Conservation (phyloP, 2,329 filamentous ascomycete species). For the Venturia carpophila region DNA sequence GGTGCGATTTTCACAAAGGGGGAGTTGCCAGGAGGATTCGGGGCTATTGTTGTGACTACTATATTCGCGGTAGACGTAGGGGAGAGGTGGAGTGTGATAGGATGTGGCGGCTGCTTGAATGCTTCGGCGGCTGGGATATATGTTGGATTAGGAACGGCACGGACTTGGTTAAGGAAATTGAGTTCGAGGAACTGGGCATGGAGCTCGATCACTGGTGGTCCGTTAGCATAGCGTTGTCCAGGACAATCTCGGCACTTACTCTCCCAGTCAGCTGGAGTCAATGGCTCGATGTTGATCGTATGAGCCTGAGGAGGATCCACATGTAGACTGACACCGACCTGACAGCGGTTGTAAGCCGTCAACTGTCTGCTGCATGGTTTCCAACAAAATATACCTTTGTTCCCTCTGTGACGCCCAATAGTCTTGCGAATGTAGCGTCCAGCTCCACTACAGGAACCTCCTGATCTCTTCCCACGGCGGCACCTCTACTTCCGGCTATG, state of each 20-base stretch:
- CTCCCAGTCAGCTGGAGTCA: constrained; percentile 96
- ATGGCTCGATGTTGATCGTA: constrained; percentile 91
- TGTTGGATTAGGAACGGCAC: constrained; percentile 80
- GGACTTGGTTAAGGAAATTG: constrained; percentile 86
- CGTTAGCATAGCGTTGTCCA: constrained; percentile 20
- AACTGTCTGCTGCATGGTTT: constrained; percentile 21
- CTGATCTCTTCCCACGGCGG: constrained; percentile 58
- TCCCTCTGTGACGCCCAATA: constrained; percentile 70
- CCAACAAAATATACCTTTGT: constrained; percentile 60
- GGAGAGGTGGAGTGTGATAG: constrained; percentile 84
- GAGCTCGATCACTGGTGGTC: constrained; percentile 69
- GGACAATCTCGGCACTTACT: constrained; percentile 39
- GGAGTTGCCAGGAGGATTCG: constrained; percentile 56
- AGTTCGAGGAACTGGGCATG: constrained; percentile 93
- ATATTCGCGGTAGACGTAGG: constrained; percentile 94
- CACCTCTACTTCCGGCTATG: constrained; percentile 51
- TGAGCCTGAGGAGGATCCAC: constrained; percentile 85
- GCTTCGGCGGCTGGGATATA: constrained; percentile 41
- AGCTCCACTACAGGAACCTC: constrained; percentile 75
- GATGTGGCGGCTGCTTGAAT: constrained; percentile 52
- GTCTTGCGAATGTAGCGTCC: constrained; percentile 72
- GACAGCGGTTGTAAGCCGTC: constrained; percentile 22
- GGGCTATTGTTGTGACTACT: constrained; percentile 73
- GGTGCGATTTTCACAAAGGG: constrained; percentile 88
- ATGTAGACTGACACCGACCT: constrained; percentile 62